These are phyloP conservation scores for Hippophae gyantsensis DNA, from an alignment of 306 rosid species.

Conservation along the genomic window DNA sequence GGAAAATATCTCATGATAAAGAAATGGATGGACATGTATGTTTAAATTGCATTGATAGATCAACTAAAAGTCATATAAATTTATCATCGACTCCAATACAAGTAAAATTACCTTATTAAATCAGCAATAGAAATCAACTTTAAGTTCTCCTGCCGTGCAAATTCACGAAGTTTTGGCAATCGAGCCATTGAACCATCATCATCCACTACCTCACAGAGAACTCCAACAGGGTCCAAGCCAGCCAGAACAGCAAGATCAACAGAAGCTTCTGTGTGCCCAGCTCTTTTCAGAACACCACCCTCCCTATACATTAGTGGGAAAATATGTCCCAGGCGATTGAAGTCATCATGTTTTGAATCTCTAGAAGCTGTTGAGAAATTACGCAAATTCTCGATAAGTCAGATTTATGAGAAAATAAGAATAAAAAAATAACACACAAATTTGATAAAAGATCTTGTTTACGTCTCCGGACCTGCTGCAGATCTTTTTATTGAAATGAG, in stretches of 20 bases:
- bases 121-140: slow-evolving; percentile 88
- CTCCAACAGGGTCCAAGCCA: slow-evolving; percentile 67
- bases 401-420: too few species aligned
- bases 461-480: too few species aligned
- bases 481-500: too few species aligned
- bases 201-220: slow-evolving; percentile 90
- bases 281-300: slow-evolving; percentile 95
- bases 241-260: slow-evolving; percentile 86
- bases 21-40: neutral
- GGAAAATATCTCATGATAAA: too few species aligned
- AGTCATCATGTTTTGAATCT: slow-evolving; percentile 73
- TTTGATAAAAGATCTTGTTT: too few species aligned
- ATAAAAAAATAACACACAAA: too few species aligned
- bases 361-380: too few species aligned
- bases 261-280: slow-evolving; percentile 96
- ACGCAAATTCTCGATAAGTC: too few species aligned
- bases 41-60: neutral
- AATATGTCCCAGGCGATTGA: slow-evolving; percentile 94
- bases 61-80: neutral
- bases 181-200: slow-evolving; percentile 99
- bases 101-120: slow-evolving; percentile 55
- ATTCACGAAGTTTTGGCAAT: slow-evolving; percentile 74
- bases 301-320: slow-evolving; percentile 87
- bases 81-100: neutral
- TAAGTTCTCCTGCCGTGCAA: slow-evolving; percentile 60